Conservation (phyloP, 1,284 basidiomycete genomes). For the Bjerkandera adusta region DNA sequence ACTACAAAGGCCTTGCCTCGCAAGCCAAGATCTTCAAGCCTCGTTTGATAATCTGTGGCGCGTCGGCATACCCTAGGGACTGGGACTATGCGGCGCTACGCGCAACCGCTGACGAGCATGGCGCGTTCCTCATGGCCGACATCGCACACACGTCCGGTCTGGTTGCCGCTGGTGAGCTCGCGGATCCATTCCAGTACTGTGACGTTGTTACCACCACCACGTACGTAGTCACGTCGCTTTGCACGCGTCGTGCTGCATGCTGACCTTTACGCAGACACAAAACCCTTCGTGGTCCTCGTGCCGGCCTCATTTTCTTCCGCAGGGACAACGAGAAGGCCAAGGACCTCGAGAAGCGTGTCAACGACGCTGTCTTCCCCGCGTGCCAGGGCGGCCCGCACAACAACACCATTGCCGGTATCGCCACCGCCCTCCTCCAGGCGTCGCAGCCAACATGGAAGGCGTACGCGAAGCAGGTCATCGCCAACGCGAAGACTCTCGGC, state of each 20-base stretch:
- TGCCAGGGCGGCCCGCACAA: slow-evolving; percentile 99
- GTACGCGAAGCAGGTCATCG: slow-evolving; percentile 94
- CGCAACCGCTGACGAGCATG: slow-evolving; percentile 84
- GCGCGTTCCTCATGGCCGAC: slow-evolving; percentile 92
- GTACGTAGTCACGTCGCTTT: slow-evolving; percentile 36
- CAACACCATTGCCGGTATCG: slow-evolving; percentile 97
- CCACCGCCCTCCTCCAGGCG: slow-evolving; percentile 94
- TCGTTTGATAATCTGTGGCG: slow-evolving; percentile 94
- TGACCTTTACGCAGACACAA: slow-evolving; percentile 69
- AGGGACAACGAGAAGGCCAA: slow-evolving; percentile 80
- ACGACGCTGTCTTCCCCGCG: slow-evolving; percentile 99
- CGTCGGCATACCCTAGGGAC: slow-evolving; percentile 97
- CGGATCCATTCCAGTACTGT: slow-evolving; percentile 94
- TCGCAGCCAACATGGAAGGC: slow-evolving; percentile 88
- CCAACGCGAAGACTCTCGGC: slow-evolving; percentile 81
- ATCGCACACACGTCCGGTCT: slow-evolving; percentile 98
- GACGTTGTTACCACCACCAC: slow-evolving; percentile 98
- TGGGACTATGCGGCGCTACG: slow-evolving; percentile 92
- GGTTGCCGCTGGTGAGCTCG: slow-evolving; percentile 90
- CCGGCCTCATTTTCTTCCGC: slow-evolving; percentile 98
- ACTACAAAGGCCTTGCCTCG: slow-evolving; percentile 81
- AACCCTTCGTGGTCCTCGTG: slow-evolving; percentile 97
- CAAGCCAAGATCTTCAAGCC: slow-evolving; percentile 98
- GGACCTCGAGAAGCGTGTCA: slow-evolving; percentile 94
- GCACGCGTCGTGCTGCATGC: slow-evolving; percentile 4